Conservation (phyloP, 2,329 filamentous ascomycete genomes). For the Epichloe gansuensis region DNA sequence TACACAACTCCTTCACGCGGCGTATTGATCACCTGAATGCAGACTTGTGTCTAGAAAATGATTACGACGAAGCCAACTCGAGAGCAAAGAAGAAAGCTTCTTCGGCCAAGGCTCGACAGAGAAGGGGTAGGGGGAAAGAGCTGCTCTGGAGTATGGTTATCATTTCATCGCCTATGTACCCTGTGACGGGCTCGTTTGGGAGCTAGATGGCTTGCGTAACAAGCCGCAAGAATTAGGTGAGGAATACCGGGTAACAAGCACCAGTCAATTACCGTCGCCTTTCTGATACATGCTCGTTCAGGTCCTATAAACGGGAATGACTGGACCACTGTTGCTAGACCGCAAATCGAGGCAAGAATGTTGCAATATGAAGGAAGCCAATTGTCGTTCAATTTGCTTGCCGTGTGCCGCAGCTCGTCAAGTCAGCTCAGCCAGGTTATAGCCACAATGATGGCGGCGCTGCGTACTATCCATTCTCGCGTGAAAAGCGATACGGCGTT, state of each 20-base stretch:
- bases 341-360: conserved; percentile 58
- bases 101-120: conserved; percentile 21
- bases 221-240: conserved; percentile 41
- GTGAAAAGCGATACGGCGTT: conserved; percentile 13
- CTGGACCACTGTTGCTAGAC: conserved; percentile 56
- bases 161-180: conserved; percentile 90
- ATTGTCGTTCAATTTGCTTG: conserved; percentile 66
- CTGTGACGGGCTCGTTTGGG: conserved; percentile 64
- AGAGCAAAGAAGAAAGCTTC: conserved; percentile 21
- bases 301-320: conserved; percentile 22
- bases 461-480: conserved; percentile 26
- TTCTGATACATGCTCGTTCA: not conserved
- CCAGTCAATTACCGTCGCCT: not conserved
- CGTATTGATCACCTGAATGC: conserved; percentile 65
- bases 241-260: not conserved
- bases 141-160: conserved; percentile 51
- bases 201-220: conserved; percentile 71
- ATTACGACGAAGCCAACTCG: conserved; percentile 28
- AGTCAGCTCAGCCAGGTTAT: conserved; percentile 34
- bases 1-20: conserved; percentile 80
- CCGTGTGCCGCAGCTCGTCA: conserved; percentile 58
- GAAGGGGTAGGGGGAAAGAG: conserved; percentile 25
- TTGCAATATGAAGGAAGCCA: conserved; percentile 49
- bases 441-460: conserved; percentile 27
- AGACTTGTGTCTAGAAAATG: conserved; percentile 52